Base-by-base conservation (phyloP, 306 rosid genomes). In the Dalbergia cultrata region DNA sequence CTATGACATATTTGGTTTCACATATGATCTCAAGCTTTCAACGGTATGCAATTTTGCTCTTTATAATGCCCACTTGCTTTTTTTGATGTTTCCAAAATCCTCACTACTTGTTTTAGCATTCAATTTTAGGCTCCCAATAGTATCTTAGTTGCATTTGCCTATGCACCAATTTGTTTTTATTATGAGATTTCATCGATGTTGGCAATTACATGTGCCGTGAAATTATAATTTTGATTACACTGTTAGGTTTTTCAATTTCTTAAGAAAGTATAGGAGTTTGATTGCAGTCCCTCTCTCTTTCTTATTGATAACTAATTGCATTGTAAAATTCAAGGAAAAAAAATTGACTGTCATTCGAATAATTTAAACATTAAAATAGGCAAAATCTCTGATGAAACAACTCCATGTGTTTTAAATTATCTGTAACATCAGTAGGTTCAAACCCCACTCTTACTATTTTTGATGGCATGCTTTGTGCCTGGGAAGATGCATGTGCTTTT, bases 1-100 rank as follows among this genome's bases (percentile, higher is more conserved):
- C 56, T 91, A 95, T 53, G 45, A 80, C 67, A 54, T 91, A 71
- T 95, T 95, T 85, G 94, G 97, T 73, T 95, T 95, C 90, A 86
- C 97, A 58, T 95, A 93, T 74, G 99, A 95, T 49, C 87, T 95
- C 75, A 95, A 95, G 87, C 89, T 95, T 85, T 95, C 99, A 17
- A 93, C 97, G 83, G 99, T 95, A 87, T 80, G 88, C 49, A 62
- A 54, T 71, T 26, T 37, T 69, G 19, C 80, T 76, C 64, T 49
- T 57, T 68, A 58, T 37, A 53, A 39, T 76, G 43, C 35, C 13
- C 6, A 59, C 74, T 4, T 31, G 34, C 76, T 72, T 45, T 16
- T 66, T 60, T 73, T 10, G 47, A 6, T 65, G 75, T 62, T 39
- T 56, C n/a, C 8, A 49, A 72, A 70, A 56, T 10, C 22, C 35